Conservation (phyloP, 495 filamentous ascomycete genomes). For the Achaetomiella virescens region DNA sequence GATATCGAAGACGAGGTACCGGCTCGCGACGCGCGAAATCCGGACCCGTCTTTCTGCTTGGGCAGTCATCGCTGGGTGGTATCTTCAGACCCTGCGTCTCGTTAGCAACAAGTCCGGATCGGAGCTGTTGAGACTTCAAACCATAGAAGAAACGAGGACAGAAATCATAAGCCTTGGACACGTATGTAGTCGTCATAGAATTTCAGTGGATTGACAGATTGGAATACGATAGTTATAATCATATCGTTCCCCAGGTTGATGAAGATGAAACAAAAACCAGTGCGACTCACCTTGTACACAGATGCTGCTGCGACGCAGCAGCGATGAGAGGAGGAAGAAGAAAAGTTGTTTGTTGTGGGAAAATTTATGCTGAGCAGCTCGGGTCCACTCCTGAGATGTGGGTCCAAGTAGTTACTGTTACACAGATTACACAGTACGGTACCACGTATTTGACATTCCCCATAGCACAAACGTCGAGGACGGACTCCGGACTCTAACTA, state of each 20-base stretch:
- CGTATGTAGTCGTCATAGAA: slow-evolving; percentile 32
- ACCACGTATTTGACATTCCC: too few species aligned
- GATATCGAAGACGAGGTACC: slow-evolving; percentile 85
- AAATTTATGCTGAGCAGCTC: slow-evolving; percentile 15
- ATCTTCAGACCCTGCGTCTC: slow-evolving; percentile 6
- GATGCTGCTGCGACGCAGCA: slow-evolving; percentile 20
- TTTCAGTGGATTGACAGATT: slow-evolving; percentile 44
- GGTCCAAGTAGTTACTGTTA: neutral
- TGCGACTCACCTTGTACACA: slow-evolving; percentile 23
- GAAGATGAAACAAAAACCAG: neutral
- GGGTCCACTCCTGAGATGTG: slow-evolving; percentile 7
- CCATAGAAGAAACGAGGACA: slow-evolving; percentile 6
- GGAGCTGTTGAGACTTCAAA: neutral
- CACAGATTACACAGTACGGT: neutral
- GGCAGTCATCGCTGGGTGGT: slow-evolving; percentile 15
- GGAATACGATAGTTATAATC: slow-evolving; percentile 33
- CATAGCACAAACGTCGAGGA: too few species aligned
- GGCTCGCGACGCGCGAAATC: slow-evolving; percentile 72
- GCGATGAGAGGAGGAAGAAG: slow-evolving; percentile 10
- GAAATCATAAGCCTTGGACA: slow-evolving; percentile 31
- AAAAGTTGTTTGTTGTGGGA: neutral
- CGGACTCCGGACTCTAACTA: too few species aligned
- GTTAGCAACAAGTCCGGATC: slow-evolving; percentile 18
- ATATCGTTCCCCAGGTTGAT: slow-evolving; percentile 16
- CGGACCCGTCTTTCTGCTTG: slow-evolving; percentile 46